These are phyloP conservation scores for Phaeosphaeria sp. DNA, from an alignment of 2,329 filamentous ascomycete genomes.

Conservation along the genomic window DNA sequence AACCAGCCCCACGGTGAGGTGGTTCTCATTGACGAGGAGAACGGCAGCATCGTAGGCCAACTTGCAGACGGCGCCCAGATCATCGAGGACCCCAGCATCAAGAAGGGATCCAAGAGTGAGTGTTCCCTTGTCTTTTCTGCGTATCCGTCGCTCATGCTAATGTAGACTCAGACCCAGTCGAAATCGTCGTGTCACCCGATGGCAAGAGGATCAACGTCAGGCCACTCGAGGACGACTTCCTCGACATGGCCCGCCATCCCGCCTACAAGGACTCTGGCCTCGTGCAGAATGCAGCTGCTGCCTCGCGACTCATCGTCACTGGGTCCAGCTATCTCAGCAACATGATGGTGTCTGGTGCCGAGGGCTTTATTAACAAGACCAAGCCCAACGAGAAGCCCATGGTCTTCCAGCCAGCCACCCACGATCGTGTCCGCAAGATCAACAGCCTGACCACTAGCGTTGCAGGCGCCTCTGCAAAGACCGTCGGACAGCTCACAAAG, in stretches of 20 bases:
- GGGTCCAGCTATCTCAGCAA: slow-evolving; percentile 81
- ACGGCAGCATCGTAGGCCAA: slow-evolving; percentile 94
- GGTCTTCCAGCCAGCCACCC: slow-evolving; percentile 85
- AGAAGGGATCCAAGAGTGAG: slow-evolving; percentile 89
- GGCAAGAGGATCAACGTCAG: slow-evolving; percentile 73
- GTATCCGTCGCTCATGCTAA: slow-evolving; percentile 27
- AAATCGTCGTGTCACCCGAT: slow-evolving; percentile 75
- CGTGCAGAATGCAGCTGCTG: slow-evolving; percentile 84
- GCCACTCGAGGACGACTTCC: slow-evolving; percentile 72
- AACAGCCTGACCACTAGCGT: slow-evolving; percentile 84
- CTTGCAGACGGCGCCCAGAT: slow-evolving; percentile 82
- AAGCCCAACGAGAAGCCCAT: slow-evolving; percentile 81
- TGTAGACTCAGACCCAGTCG: slow-evolving; percentile 70
- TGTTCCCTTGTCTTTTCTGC: slow-evolving; percentile 8
- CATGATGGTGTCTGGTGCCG: slow-evolving; percentile 77
- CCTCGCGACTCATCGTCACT: slow-evolving; percentile 90
- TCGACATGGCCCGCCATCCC: slow-evolving; percentile 81
- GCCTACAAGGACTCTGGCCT: slow-evolving; percentile 89
- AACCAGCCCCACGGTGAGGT: slow-evolving; percentile 69
- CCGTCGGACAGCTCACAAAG: slow-evolving; percentile 81
- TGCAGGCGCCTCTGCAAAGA: slow-evolving; percentile 81
- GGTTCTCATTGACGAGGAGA: slow-evolving; percentile 92
- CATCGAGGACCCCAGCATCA: slow-evolving; percentile 76
- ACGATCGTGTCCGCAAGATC: slow-evolving; percentile 84
- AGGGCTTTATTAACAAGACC: slow-evolving; percentile 79